Conservation (phyloP, 73 alveolate species). For the Halteria grandinella region DNA sequence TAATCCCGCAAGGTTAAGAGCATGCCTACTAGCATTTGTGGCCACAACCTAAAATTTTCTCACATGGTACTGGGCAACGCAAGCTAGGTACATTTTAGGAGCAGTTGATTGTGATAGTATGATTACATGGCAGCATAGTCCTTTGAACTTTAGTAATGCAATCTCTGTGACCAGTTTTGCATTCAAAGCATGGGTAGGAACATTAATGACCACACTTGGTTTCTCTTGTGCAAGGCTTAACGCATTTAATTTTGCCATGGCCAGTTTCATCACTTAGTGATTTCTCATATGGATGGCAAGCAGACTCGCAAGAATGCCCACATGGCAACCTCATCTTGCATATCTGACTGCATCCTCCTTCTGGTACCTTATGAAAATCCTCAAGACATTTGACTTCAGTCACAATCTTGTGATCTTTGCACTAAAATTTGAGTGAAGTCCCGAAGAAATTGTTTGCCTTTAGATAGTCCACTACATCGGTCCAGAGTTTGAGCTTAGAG, state of each 20-base stretch:
- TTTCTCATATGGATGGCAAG: neutral
- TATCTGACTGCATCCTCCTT: conserved; percentile 73
- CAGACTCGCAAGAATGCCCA: neutral
- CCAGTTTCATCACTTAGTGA: neutral
- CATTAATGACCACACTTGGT: conserved; percentile 51
- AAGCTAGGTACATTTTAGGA: too few relatives aligned
- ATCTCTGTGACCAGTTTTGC: neutral
- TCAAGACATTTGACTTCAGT: conserved; percentile 27
- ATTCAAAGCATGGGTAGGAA: conserved; percentile 29
- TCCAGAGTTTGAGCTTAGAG: conserved; percentile 53
- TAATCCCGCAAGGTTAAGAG: neutral
- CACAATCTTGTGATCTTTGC: conserved; percentile 58
- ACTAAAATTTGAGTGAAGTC: conserved; percentile 21
- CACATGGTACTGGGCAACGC: conserved; percentile 29
- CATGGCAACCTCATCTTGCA: conserved; percentile 67
- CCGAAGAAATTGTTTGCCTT: neutral
- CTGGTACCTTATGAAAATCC: conserved; percentile 74
- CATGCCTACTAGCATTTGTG: conserved; percentile 26
- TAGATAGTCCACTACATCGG: neutral
- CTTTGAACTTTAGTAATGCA: conserved; percentile 1
- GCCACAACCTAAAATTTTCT: conserved; percentile 40
- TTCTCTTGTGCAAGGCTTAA: conserved; percentile 9
- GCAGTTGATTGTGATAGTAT: neutral
- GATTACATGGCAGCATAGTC: too few relatives aligned
- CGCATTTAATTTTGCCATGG: conserved; percentile 23